Evolutionary conservation across 2,329 filamentous ascomycete genomes (phyloP), one percentile per base, ranked within the genome.

Genomic region (Parastagonospora avenae): DNA sequence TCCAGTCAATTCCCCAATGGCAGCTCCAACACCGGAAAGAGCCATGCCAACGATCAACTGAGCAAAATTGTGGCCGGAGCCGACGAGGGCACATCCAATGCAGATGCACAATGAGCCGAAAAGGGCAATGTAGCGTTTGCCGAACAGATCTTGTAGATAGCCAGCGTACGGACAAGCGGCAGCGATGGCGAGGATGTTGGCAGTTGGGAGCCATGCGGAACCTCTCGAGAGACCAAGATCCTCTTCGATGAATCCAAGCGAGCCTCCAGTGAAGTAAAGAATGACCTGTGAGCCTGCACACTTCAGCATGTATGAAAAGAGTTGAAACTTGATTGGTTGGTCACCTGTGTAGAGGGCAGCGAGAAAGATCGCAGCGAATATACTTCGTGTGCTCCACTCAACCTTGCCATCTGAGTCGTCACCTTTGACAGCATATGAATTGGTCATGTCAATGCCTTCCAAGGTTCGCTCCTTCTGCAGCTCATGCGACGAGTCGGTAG

Each of bases 371-470:
- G 71, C 68, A 32, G 73, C 69, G 8, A 74, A 59, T 7, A 74
- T 62, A 45, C 70, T 66, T 27, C 69, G 64, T 1, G 61, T 15
- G 19, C 55, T 71, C 72, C 73, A 76, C 1, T 61, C 57, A 11
- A 75, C 65, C 42, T 74, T 73, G 27, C 74, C 73, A 54, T 76
- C 72, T 27, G 72, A 75, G 41, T 75, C 67, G 48, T 76, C 73
- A 28, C 73, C 74, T 58, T 74, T 74, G 43, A 72, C 63, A 2
- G 73, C 73, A 28, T 53, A 48, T 9, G 52, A 52, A 46, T 76
- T 76, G 2, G 64, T 63, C 45, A 74, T 48, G 35, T 76, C 72
- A 46, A 76, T 60, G 7, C 55, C 58, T n/a, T 62, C 55, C 8
- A 70, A 48, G 0, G 67, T 71, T 2, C 55, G 50, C 39, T 65